Base-by-base conservation (phyloP, 352 stramenopile genomes). In the Phytophthora fragariaefolia region DNA sequence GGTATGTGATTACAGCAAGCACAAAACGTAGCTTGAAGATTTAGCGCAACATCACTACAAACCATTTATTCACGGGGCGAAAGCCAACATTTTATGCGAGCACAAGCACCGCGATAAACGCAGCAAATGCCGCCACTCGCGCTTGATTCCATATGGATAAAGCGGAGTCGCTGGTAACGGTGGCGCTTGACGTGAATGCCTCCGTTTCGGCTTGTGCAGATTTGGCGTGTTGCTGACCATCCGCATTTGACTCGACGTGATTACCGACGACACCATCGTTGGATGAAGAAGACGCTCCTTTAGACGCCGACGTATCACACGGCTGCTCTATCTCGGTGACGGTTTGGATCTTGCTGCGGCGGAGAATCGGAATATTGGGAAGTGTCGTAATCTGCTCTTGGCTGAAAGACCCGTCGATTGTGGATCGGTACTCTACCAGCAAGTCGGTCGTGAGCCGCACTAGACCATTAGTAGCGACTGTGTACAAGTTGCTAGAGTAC, bases 371-470 rank as follows among this genome's bases (percentile, higher is more conserved):
- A 30, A 74, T 48, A 22, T 66, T 56, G 28, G 66, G 53, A 9
- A 60, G 30, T 15, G 30, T 32, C 8, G 49, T 24, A 27, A 74
- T 74, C 15, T 66, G 10, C 9, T 69, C 38, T 9, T 74, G 60
- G 26, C 66, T 70, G 42, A 70, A 74, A 0, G 60, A 74, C 10
- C 60, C 66, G 24, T 66, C 47, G 23, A 38, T 32, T 0, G 46
- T 66, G 13, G 47, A 28, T 4, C 66, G 66, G 42, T 87, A 77
- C 60, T 84, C 65, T 6, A 88, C 74, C 28, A 69, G 77, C 49
- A 85, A 69, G 56, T 88, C 66, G 2, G 45, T 15, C 2, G 63
- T 63, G 17, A 90, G 63, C 13, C 69, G 71, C 12, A 90, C 75
- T 4, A 78, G 66, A 4, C 54, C 80, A 36, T 78, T 87, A 7